These are phyloP conservation scores for Myxozyma lipomycoides DNA, from an alignment of 805 yeast species.

Conservation along the genomic window DNA sequence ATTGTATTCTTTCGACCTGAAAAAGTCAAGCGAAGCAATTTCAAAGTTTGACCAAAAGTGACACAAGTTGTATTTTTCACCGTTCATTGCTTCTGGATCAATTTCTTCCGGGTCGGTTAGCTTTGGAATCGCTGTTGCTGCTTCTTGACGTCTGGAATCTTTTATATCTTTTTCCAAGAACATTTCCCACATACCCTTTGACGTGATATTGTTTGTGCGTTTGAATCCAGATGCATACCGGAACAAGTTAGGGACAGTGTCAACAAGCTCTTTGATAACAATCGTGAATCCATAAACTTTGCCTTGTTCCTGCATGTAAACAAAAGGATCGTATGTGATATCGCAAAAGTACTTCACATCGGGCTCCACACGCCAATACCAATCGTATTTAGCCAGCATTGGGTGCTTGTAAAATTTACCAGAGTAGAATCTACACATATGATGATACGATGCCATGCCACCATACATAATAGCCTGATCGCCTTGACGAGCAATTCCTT, in stretches of 20 bases:
- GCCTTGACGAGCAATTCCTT: constrained; percentile 67
- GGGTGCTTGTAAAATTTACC: constrained; percentile 81
- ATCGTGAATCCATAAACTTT: constrained; percentile 86
- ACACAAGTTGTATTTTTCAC: constrained; percentile 74
- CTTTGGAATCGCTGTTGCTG: not conserved
- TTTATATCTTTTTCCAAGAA: constrained; percentile 44
- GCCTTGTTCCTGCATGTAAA: constrained; percentile 63
- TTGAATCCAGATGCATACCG: constrained; percentile 65
- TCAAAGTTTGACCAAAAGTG: constrained; percentile 90
- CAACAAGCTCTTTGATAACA: constrained; percentile 68
- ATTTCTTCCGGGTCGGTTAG: constrained; percentile 27
- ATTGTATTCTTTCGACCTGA: constrained; percentile 60
- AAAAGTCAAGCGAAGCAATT: constrained; percentile 77
- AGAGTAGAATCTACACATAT: constrained; percentile 91
- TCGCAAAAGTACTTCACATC: constrained; percentile 88
- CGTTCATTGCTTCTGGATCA: constrained; percentile 55
- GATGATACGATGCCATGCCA: constrained; percentile 73
- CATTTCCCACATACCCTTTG: constrained; percentile 67
- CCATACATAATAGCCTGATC: constrained; percentile 85
- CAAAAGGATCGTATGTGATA: constrained; percentile 84
- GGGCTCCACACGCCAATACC: constrained; percentile 98
- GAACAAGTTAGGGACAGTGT: constrained; percentile 80
- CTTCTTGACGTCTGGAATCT: constrained; percentile 9
- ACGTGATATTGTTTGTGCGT: constrained; percentile 44
- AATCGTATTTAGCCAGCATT: constrained; percentile 62